Evolutionary conservation across 768 basidiomycete genomes (phyloP).

Genomic region (Daedalea quercina): DNA sequence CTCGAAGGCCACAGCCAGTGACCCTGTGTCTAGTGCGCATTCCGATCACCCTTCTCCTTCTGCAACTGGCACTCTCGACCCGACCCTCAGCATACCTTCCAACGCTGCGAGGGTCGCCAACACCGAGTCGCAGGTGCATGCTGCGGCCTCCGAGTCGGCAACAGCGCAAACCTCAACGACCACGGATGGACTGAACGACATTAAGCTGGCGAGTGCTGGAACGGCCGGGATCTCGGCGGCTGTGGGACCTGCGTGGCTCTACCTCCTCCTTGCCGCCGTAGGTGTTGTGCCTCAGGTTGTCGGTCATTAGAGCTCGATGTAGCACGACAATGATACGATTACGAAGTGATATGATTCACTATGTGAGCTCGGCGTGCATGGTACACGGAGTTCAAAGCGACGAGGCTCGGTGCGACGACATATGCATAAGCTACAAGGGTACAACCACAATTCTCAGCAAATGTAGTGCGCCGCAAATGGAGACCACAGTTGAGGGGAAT

Average conservation of each 20-base stretch:
- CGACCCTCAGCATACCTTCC: conserved; percentile 10
- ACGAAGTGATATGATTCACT: too few relatives aligned
- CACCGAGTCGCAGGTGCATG: background rate
- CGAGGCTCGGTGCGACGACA: background rate
- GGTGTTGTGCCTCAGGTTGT: background rate
- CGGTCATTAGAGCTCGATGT: background rate
- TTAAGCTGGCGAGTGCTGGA: conserved; percentile 7
- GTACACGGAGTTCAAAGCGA: background rate
- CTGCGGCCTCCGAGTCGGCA: background rate
- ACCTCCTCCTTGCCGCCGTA: conserved; percentile 1
- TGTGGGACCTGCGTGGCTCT: background rate
- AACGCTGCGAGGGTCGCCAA: conserved; percentile 1
- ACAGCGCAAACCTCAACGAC: background rate
- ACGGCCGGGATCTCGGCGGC: background rate
- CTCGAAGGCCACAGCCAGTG: background rate
- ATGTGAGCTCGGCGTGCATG: background rate
- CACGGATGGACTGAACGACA: background rate
- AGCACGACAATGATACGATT: background rate
- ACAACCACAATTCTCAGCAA: background rate
- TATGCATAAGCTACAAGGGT: background rate
- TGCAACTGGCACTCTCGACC: background rate
- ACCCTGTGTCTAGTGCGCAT: background rate
- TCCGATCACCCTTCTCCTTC: background rate
- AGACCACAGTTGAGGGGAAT: background rate
- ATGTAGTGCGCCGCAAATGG: background rate